Conservation (phyloP, 257 asterid species). For the Avicennia marina region DNA sequence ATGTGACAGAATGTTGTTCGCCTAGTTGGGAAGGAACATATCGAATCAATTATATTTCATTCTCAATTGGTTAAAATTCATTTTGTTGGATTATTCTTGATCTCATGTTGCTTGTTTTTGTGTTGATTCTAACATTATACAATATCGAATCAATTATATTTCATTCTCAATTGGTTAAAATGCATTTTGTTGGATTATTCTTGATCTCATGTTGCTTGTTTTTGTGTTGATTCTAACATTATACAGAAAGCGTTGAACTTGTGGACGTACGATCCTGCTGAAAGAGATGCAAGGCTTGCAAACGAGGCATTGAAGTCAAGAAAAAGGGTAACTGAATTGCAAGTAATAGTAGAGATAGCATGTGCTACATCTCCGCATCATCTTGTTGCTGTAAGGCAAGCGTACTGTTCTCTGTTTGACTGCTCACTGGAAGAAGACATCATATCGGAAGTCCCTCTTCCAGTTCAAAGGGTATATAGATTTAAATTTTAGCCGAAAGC, state of each 20-base stretch:
- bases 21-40: no score
- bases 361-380: slow-evolving; percentile 74
- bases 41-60: no score
- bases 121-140: slow-evolving; percentile 11
- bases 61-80: neutral
- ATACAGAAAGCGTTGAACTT: slow-evolving; percentile 61
- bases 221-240: slow-evolving; percentile 5
- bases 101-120: neutral
- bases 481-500: neutral
- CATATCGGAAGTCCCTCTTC: slow-evolving; percentile 41
- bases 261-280: slow-evolving; percentile 72
- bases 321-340: slow-evolving; percentile 44
- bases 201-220: neutral
- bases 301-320: slow-evolving; percentile 56
- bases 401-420: slow-evolving; percentile 53
- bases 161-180: neutral
- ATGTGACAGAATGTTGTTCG: no score
- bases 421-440: slow-evolving; percentile 77
- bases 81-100: neutral
- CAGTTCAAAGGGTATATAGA: slow-evolving; percentile 54
- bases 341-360: slow-evolving; percentile 72
- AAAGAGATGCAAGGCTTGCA: slow-evolving; percentile 77
- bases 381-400: slow-evolving; percentile 58
- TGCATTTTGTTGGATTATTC: neutral
- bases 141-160: no score